Evolutionary conservation across 176 grass and related monocot genomes (phyloP).

Genomic region (Musa acuminata): DNA sequence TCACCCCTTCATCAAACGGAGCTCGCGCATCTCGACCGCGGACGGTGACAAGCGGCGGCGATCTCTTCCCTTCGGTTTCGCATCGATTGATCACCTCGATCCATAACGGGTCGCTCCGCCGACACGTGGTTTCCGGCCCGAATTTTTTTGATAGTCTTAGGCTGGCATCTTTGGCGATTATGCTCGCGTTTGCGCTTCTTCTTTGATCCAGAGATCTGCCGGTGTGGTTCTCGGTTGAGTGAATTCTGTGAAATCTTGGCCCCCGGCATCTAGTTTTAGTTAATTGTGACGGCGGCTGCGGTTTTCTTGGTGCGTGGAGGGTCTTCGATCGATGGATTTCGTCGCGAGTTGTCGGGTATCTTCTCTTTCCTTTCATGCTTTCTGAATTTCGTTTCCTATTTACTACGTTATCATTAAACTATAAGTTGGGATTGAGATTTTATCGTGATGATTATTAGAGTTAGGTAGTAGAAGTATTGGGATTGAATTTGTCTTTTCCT

Average conservation of each 20-base stretch:
- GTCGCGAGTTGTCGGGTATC: slow-evolving; percentile 48
- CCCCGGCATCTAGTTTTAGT: slow-evolving; percentile 10
- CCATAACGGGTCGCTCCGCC: background rate
- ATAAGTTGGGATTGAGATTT: background rate
- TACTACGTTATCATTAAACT: background rate
- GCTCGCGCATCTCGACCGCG: background rate
- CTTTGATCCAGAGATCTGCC: background rate
- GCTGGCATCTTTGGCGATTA: background rate
- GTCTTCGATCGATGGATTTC: slow-evolving; percentile 52
- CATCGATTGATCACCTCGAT: background rate
- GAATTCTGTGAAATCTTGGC: background rate
- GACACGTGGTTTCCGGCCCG: background rate
- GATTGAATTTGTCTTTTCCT: too few species aligned
- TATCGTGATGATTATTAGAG: background rate
- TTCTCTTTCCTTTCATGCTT: background rate
- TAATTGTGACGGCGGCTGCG: slow-evolving; percentile 1
- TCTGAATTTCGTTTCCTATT: background rate
- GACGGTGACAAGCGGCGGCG: background rate
- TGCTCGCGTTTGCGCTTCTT: background rate
- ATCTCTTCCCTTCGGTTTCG: background rate
- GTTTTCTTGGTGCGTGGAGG: background rate
- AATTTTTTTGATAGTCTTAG: background rate
- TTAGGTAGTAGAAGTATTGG: background rate
- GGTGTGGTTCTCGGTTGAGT: background rate
- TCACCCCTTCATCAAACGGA: background rate